phyloP scores from a whole-genome alignment of 2,329 filamentous ascomycete species.

The Fulvia fulva region DNA sequence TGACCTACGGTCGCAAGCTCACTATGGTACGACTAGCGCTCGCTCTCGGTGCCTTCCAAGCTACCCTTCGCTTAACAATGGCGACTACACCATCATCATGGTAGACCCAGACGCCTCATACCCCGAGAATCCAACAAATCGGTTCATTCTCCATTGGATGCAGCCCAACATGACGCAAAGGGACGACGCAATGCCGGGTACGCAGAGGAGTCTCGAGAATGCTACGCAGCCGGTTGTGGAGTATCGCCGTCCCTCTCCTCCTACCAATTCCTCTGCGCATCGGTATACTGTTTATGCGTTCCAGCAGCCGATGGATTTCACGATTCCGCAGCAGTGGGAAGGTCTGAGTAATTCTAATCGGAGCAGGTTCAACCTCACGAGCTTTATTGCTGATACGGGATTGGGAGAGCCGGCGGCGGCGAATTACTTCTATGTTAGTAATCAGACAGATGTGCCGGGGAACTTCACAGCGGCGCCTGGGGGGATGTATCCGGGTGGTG shows the following conservation, averaged over 20 bases:
- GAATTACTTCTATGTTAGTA: conserved; percentile 13
- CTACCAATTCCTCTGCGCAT: conserved; percentile 12
- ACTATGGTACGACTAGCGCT: no score
- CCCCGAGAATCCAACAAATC: conserved; percentile 8
- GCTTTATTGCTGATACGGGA: conserved; percentile 9
- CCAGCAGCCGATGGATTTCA: conserved; percentile 10
- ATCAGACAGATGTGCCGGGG: conserved; percentile 10
- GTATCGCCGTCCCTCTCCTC: conserved; percentile 9
- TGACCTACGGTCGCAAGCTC: no score
- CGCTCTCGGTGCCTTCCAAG: no score
- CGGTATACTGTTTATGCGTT: conserved; percentile 16
- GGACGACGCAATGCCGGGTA: background rate
- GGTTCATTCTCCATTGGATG: conserved; percentile 16
- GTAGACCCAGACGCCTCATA: conserved; percentile 16
- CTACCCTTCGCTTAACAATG: no score
- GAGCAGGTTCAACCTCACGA: conserved; percentile 10
- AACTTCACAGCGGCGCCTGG: conserved; percentile 10
- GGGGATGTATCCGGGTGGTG: conserved; percentile 5
- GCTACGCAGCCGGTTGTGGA: conserved; percentile 2
- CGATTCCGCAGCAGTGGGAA: conserved; percentile 8
- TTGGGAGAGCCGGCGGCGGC: conserved; percentile 13
- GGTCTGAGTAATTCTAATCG: conserved; percentile 9
- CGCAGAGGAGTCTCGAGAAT: background rate
- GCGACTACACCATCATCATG: conserved; percentile 12
- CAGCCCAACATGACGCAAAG: conserved; percentile 7